phyloP scores from a whole-genome alignment of 805 yeast species.

The Metschnikowia orientalis region DNA sequence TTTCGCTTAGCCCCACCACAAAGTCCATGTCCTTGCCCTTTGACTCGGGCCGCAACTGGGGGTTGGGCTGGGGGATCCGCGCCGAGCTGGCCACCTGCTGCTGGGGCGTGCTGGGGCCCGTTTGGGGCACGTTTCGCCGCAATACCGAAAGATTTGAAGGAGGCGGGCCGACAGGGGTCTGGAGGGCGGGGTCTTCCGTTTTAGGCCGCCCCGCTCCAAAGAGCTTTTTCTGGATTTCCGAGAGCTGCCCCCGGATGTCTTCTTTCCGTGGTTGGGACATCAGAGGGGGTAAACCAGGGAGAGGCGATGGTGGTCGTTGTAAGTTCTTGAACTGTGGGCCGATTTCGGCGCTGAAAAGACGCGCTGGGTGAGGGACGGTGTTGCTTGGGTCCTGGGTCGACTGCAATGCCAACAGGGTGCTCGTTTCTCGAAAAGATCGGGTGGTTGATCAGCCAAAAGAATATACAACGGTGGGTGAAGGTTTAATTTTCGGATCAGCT shows the following conservation, averaged over 20 bases:
- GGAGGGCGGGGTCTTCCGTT: slow-evolving; percentile 1
- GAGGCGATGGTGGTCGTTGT: too few species aligned
- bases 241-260: slow-evolving; percentile 37
- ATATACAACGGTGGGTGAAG: too few species aligned
- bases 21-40: slow-evolving; percentile 64
- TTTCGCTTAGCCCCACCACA: slow-evolving; percentile 71
- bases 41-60: slow-evolving; percentile 39
- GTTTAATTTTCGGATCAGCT: too few species aligned
- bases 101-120: slow-evolving; percentile 8
- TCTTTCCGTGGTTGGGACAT: slow-evolving; percentile 19
- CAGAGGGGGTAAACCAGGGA: too few species aligned
- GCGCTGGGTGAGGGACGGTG: too few species aligned
- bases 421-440: too few species aligned
- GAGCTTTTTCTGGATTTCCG: slow-evolving; percentile 35
- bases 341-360: too few species aligned
- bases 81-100: slow-evolving; percentile 10
- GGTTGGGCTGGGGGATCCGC: slow-evolving; percentile 21
- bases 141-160: slow-evolving; percentile 9
- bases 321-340: too few species aligned
- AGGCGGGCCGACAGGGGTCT: slow-evolving; percentile 4
- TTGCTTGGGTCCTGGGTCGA: too few species aligned
- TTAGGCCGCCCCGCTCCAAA: slow-evolving; percentile 19
- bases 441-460: too few species aligned
- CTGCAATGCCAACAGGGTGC: too few species aligned
- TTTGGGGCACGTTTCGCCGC: slow-evolving; percentile 9